Percentiles rank a stretch among this genome's conserved stretches.
Evolutionary conservation across 805 yeast genomes (phyloP).

Genomic region (Suhomyces vadensis): DNA sequence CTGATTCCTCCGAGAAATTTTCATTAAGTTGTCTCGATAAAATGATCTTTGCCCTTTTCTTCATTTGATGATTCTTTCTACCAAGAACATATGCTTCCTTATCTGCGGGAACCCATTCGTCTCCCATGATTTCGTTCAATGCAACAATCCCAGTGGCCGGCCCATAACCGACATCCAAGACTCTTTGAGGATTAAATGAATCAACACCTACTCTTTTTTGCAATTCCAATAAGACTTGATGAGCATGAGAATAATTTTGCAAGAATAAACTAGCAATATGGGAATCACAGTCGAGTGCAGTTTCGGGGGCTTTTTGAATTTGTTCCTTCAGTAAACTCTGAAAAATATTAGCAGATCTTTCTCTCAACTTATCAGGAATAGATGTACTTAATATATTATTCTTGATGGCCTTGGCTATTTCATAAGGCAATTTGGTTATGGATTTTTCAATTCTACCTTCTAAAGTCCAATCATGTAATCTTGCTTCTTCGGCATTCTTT

Average conservation of each 20-base stretch:
- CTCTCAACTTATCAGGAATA: conserved; percentile 63
- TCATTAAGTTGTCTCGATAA: conserved; percentile 67
- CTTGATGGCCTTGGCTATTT: conserved; percentile 57
- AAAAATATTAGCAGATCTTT: conserved; percentile 58
- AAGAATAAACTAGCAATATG: conserved; percentile 77
- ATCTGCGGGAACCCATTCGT: conserved; percentile 55
- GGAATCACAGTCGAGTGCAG: conserved; percentile 64
- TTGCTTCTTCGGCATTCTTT: conserved; percentile 47
- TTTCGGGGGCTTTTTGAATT: conserved; percentile 50
- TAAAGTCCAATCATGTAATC: conserved; percentile 60
- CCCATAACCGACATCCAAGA: conserved; percentile 83
- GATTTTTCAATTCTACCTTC: conserved; percentile 54
- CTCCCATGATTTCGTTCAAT: conserved; percentile 77
- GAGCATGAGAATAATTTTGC: conserved; percentile 74
- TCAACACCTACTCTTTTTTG: conserved; percentile 51
- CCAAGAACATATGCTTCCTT: conserved; percentile 79
- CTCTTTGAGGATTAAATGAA: conserved; percentile 59
- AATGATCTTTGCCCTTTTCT: conserved; percentile 72
- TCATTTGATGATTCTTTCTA: conserved; percentile 59
- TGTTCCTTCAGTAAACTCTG: conserved; percentile 51
- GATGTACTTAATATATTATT: conserved; percentile 62
- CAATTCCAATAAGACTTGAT: conserved; percentile 67
- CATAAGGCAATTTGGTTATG: conserved; percentile 56
- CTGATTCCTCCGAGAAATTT: conserved; percentile 18
- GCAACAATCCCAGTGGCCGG: conserved; percentile 93